Evolutionary conservation across 2,329 filamentous ascomycete species (phyloP).

Genomic region (Colletotrichum cuscutae): DNA sequence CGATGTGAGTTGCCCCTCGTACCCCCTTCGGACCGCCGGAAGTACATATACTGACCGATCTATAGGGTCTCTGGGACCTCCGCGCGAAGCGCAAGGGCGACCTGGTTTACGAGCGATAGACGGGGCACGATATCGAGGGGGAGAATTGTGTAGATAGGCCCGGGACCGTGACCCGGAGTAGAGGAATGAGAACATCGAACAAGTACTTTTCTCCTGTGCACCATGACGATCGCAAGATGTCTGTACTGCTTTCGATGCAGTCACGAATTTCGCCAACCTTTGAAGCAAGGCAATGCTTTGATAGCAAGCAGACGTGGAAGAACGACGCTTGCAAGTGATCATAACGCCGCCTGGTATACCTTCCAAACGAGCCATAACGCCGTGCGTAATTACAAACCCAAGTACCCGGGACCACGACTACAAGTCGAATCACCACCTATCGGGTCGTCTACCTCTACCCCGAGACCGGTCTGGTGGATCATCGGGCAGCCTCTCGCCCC

Average conservation of each 20-base stretch:
- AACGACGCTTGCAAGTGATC: not conserved
- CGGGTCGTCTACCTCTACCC: slow-evolving; percentile 56
- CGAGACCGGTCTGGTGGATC: slow-evolving; percentile 47
- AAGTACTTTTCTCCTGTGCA: not conserved
- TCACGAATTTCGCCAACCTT: not conserved
- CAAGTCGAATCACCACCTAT: slow-evolving; percentile 41
- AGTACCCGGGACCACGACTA: not conserved
- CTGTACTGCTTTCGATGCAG: not conserved
- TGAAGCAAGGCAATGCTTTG: not conserved
- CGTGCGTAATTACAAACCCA: not conserved
- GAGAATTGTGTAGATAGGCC: slow-evolving; percentile 53
- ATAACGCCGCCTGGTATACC: slow-evolving; percentile 2
- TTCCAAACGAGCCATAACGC: not conserved
- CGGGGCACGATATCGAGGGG: slow-evolving; percentile 22
- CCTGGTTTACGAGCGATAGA: slow-evolving; percentile 80
- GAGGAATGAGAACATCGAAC: slow-evolving; percentile 9
- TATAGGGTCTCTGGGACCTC: slow-evolving; percentile 85
- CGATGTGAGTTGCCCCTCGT: slow-evolving; percentile 74
- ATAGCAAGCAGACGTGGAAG: not conserved
- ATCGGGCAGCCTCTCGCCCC: slow-evolving; percentile 71
- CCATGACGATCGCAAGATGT: not conserved
- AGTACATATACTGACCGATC: slow-evolving; percentile 35
- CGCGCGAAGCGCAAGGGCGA: slow-evolving; percentile 91
- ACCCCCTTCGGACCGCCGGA: not conserved
- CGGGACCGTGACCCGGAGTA: not conserved